phyloP scores from a whole-genome alignment of 1,284 basidiomycete genomes.

The Pseudozyma thailandica region DNA sequence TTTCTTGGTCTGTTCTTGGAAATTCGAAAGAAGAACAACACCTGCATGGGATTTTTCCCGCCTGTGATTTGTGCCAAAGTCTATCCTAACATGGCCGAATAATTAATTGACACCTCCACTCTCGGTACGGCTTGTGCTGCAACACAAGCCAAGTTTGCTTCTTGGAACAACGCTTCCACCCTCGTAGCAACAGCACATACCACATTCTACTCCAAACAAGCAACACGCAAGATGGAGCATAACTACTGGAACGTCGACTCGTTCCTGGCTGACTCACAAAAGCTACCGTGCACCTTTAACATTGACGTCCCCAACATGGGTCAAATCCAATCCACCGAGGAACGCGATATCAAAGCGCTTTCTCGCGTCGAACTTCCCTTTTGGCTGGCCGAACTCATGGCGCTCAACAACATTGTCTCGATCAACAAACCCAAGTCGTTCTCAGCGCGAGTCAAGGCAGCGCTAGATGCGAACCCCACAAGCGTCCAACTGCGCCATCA shows the following conservation, averaged over 20 bases:
- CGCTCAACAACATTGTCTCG: conserved; percentile 60
- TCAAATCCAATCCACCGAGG: conserved; percentile 58
- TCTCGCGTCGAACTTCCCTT: conserved; percentile 63
- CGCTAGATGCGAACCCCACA: conserved; percentile 60
- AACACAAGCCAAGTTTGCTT: too few species aligned
- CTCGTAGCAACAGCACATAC: background rate
- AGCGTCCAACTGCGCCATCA: conserved; percentile 60
- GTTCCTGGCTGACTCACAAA: conserved; percentile 60
- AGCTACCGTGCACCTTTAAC: conserved; percentile 61
- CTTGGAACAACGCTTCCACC: too few species aligned
- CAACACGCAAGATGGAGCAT: conserved; percentile 48
- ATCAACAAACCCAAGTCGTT: conserved; percentile 62
- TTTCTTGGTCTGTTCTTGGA: background rate
- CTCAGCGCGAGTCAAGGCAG: conserved; percentile 55
- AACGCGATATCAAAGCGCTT: conserved; percentile 56
- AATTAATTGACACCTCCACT: background rate
- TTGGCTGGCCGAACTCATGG: conserved; percentile 64
- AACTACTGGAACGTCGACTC: conserved; percentile 64
- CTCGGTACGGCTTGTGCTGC: background rate
- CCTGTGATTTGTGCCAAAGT: background rate
- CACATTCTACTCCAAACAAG: background rate
- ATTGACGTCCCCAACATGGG: conserved; percentile 63
- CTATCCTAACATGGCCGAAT: background rate
- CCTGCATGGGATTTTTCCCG: background rate
- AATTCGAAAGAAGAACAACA: conserved; percentile 6